A percentile compares a stretch with the other conserved stretches of the same genome.
These are phyloP conservation scores for Aureobasidium sp. DNA, from an alignment of 2,329 filamentous ascomycete genomes.

Conservation along the genomic window DNA sequence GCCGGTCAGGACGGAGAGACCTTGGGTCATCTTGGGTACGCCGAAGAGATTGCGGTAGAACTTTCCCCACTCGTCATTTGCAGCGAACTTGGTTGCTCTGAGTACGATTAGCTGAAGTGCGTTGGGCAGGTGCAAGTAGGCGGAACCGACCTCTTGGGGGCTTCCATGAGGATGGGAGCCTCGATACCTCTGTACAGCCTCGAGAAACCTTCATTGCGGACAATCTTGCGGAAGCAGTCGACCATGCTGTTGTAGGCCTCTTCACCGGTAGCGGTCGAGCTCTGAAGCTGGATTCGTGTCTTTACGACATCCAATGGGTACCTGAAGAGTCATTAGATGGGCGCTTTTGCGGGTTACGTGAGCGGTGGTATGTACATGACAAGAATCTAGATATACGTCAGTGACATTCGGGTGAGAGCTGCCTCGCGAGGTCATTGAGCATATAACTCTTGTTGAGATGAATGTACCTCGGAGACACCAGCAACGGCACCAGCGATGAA, in stretches of 20 bases:
- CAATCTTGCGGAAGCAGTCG: constrained; percentile 96
- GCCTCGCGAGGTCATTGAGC: background rate
- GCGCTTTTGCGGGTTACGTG: too few relatives aligned
- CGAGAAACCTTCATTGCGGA: constrained; percentile 85
- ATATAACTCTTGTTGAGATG: background rate
- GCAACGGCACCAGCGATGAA: constrained; percentile 95
- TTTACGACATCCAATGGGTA: constrained; percentile 98
- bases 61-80: constrained; percentile 97
- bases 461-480: constrained; percentile 87
- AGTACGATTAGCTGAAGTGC: background rate
- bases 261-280: constrained; percentile 58
- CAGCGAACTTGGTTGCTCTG: constrained; percentile 94
- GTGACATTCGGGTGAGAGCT: background rate
- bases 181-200: constrained; percentile 92
- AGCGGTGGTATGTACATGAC: constrained; percentile 44
- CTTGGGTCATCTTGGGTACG: constrained; percentile 79
- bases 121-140: background rate
- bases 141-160: constrained; percentile 59
- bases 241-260: constrained; percentile 95
- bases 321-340: background rate
- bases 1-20: constrained; percentile 83
- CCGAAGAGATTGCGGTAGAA: constrained; percentile 86
- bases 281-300: constrained; percentile 90
- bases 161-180: constrained; percentile 96
- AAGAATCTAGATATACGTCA: constrained; percentile 20